Evolutionary conservation across 768 basidiomycete genomes (phyloP).

Genomic region (Dioszegia crocea): DNA sequence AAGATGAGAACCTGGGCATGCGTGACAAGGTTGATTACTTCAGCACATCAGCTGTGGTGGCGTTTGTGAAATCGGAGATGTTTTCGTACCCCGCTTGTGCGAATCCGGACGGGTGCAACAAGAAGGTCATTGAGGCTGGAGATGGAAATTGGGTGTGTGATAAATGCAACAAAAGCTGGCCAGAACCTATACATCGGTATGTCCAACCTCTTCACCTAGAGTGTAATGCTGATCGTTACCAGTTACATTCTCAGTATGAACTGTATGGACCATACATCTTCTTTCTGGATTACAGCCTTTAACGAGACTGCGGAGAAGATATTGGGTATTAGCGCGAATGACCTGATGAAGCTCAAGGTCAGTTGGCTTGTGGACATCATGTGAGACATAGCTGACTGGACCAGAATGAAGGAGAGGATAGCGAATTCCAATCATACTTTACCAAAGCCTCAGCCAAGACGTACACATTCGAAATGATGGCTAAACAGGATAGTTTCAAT

Average conservation of each 20-base stretch:
- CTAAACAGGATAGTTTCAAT: constrained; percentile 72
- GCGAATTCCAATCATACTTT: constrained; percentile 60
- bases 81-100: constrained; percentile 87
- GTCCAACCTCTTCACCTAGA: constrained; percentile 31
- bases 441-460: constrained; percentile 63
- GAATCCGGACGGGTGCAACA: constrained; percentile 66
- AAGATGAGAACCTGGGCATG: constrained; percentile 68
- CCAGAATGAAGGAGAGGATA: constrained; percentile 61
- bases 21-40: constrained; percentile 77
- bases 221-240: constrained; percentile 40
- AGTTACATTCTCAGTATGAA: constrained; percentile 72
- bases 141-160: constrained; percentile 78
- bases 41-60: constrained; percentile 72
- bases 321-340: constrained; percentile 73
- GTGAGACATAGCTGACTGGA: constrained; percentile 4
- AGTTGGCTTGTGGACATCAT: not conserved
- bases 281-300: constrained; percentile 91
- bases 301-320: constrained; percentile 79
- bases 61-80: constrained; percentile 72
- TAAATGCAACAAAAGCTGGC: constrained; percentile 73
- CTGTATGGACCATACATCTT: constrained; percentile 81
- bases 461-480: constrained; percentile 79
- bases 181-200: constrained; percentile 74
- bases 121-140: constrained; percentile 73
- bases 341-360: constrained; percentile 71